A percentile compares a stretch with the other conserved stretches of the same genome.
Evolutionary conservation across 2,329 filamentous ascomycete genomes (phyloP).

Genomic region (Arthroderma sp.): DNA sequence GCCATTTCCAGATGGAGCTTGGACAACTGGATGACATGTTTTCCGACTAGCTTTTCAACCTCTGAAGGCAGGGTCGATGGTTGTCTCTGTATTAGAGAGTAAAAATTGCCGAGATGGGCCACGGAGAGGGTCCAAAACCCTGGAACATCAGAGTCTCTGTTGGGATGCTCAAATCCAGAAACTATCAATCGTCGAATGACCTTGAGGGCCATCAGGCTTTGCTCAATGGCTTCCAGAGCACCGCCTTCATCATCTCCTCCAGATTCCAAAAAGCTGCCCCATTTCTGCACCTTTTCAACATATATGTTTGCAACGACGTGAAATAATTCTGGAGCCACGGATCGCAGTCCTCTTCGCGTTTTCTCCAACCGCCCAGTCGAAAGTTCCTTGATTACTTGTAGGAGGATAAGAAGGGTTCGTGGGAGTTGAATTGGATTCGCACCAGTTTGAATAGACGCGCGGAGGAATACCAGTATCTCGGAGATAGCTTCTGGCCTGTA

Average conservation of each 20-base stretch:
- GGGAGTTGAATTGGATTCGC: conserved; percentile 49
- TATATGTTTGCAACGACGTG: conserved; percentile 70
- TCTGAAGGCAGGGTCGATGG: conserved; percentile 41
- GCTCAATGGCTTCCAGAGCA: conserved; percentile 54
- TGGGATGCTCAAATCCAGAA: conserved; percentile 71
- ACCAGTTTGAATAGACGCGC: conserved; percentile 37
- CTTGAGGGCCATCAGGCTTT: conserved; percentile 68
- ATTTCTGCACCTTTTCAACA: conserved; percentile 55
- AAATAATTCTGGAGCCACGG: conserved; percentile 71
- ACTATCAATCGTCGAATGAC: conserved; percentile 67
- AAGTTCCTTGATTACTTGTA: conserved; percentile 84
- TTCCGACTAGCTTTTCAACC: conserved; percentile 57
- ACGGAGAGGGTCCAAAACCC: conserved; percentile 72
- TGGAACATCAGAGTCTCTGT: conserved; percentile 61
- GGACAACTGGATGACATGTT: conserved; percentile 77
- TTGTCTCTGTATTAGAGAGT: conserved; percentile 49
- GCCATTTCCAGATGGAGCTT: conserved; percentile 88
- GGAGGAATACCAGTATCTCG: conserved; percentile 51
- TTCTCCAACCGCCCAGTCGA: conserved; percentile 64
- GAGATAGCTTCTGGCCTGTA: conserved; percentile 39
- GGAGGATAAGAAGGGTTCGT: conserved; percentile 61
- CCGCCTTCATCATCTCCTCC: conserved; percentile 48
- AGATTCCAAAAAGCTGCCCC: conserved; percentile 51
- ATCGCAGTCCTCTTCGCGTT: conserved; percentile 64
- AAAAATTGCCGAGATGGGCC: conserved; percentile 63